Percentiles rank a stretch among this genome's conserved stretches.
Conservation (phyloP, 106 monocot species). For the Dendrobium catenatum region DNA sequence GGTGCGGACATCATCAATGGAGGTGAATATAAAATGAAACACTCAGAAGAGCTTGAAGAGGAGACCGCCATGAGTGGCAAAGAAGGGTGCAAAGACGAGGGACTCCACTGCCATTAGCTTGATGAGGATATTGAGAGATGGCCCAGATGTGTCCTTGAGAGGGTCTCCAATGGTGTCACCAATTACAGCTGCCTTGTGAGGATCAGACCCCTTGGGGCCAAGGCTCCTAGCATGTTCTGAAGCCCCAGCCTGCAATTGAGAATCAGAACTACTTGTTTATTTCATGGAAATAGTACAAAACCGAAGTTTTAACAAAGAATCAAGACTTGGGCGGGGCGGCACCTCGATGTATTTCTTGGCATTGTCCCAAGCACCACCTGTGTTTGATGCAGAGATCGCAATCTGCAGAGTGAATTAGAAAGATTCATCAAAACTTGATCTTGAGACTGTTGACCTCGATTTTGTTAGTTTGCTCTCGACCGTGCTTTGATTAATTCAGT, state of each 20-base stretch:
- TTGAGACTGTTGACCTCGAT: not conserved
- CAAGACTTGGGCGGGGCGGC: no score
- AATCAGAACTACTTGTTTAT: not conserved
- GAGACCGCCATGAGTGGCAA: constrained; percentile 78
- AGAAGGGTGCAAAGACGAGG: constrained; percentile 92
- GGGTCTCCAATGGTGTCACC: constrained; percentile 97
- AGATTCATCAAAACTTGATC: not conserved
- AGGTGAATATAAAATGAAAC: no score
- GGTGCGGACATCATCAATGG: not conserved
- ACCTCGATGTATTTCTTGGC: constrained; percentile 91
- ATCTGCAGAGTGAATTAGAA: constrained; percentile 24
- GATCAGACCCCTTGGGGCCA: constrained; percentile 86
- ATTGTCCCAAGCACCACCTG: constrained; percentile 83
- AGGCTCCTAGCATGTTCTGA: constrained; percentile 73
- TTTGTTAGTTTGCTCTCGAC: no score
- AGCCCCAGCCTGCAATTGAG: constrained; percentile 56
- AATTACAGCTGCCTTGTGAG: constrained; percentile 89
- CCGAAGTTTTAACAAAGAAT: no score
- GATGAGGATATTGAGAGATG: constrained; percentile 93
- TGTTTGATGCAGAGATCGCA: constrained; percentile 80
- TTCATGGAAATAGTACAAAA: not conserved
- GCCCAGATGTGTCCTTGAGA: constrained; percentile 94
- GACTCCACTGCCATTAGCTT: constrained; percentile 98
- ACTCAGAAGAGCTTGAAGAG: constrained; percentile 68
- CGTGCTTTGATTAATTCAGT: no score